Evolutionary conservation across 1,284 basidiomycete genomes (phyloP).

Genomic region (Malassezia vespertilionis): DNA sequence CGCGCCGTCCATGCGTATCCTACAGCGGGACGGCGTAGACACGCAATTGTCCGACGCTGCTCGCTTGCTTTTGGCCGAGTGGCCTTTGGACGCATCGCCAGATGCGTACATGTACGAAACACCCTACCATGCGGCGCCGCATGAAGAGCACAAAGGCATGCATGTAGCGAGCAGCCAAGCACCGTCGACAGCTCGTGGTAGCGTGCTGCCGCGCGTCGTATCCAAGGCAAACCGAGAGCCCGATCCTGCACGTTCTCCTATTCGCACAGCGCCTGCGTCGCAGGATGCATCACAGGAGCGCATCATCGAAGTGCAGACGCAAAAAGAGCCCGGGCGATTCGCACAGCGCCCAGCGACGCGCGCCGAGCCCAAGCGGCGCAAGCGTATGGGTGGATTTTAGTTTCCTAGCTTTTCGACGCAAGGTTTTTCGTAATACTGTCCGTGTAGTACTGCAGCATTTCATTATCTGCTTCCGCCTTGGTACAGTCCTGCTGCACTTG

Average conservation of each 20-base stretch:
- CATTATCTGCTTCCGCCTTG: slow-evolving; percentile 44
- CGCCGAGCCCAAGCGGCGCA: slow-evolving; percentile 5
- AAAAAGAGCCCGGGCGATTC: slow-evolving; percentile 12
- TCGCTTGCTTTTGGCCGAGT: slow-evolving; percentile 11
- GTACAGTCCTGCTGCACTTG: slow-evolving; percentile 40
- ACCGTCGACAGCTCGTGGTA: no score
- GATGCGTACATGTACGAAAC: slow-evolving; percentile 2
- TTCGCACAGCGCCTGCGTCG: no score
- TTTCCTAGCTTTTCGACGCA: slow-evolving; percentile 25
- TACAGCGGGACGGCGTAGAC: background rate
- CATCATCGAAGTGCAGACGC: slow-evolving; percentile 13
- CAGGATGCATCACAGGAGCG: no score
- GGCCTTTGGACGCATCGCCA: slow-evolving; percentile 1
- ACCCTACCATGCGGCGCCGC: no score
- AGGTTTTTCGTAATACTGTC: slow-evolving; percentile 46
- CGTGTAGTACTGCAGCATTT: slow-evolving; percentile 45
- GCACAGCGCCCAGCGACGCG: background rate
- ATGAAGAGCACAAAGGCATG: no score
- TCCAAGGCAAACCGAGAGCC: no score
- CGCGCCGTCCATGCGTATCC: background rate
- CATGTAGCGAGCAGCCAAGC: no score
- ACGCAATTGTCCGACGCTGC: slow-evolving; percentile 6
- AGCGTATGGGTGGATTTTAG: slow-evolving; percentile 16
- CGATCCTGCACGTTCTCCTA: no score
- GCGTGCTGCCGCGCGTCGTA: no score